These are phyloP conservation scores for Hyaloscypha hepaticicola DNA, from an alignment of 495 filamentous ascomycete genomes.

Conservation along the genomic window DNA sequence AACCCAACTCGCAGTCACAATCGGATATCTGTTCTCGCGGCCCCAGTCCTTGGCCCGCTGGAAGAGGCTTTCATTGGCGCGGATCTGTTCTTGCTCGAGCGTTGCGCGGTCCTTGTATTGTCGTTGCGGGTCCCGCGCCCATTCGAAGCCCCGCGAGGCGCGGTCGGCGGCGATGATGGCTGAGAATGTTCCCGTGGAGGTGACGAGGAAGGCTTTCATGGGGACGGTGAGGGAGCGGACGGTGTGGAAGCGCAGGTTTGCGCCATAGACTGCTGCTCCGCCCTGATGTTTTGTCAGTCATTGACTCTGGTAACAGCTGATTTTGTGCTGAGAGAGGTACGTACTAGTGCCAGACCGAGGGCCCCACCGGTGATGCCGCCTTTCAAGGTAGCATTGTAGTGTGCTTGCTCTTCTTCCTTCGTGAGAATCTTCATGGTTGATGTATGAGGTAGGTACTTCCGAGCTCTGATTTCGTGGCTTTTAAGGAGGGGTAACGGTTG, in stretches of 20 bases:
- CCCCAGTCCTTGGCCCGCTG: slow-evolving; percentile 60
- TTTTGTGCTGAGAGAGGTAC: slow-evolving; percentile 20
- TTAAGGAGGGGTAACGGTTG: neutral
- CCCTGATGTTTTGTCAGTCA: slow-evolving; percentile 36
- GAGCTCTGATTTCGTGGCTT: neutral
- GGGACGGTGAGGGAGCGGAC: slow-evolving; percentile 79
- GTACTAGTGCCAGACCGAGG: slow-evolving; percentile 59
- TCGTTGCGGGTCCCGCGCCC: slow-evolving; percentile 60
- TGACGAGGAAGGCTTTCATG: slow-evolving; percentile 87
- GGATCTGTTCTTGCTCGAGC: slow-evolving; percentile 41
- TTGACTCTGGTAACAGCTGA: neutral
- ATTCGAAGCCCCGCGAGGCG: slow-evolving; percentile 71
- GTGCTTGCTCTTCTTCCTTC: slow-evolving; percentile 79
- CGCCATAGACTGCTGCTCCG: slow-evolving; percentile 59
- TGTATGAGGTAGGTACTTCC: neutral
- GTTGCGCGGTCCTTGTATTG: slow-evolving; percentile 63
- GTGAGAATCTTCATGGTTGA: slow-evolving; percentile 85
- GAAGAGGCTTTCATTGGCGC: slow-evolving; percentile 52
- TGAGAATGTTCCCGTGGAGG: slow-evolving; percentile 76
- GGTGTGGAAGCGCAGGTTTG: slow-evolving; percentile 61
- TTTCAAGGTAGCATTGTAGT: slow-evolving; percentile 66
- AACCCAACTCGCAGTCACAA: slow-evolving; percentile 83
- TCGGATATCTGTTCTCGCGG: slow-evolving; percentile 81
- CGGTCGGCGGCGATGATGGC: slow-evolving; percentile 86
- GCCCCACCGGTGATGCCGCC: slow-evolving; percentile 72